Evolutionary conservation across 1,139 yeast species (phyloP).

Genomic region (Blastobotrys petasosporus): DNA sequence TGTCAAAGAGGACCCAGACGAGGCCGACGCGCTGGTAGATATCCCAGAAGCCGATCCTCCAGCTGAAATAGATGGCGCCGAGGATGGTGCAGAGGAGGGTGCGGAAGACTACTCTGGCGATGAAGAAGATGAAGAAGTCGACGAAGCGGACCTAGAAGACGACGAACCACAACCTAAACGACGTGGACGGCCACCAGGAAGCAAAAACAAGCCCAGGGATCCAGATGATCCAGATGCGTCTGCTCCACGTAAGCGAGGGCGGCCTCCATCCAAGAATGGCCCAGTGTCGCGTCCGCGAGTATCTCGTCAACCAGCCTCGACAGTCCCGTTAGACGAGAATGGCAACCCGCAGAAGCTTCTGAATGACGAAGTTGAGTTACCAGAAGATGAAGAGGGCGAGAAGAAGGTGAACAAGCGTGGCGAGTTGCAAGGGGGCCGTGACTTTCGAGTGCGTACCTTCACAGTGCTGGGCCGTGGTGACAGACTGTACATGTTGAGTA

Average conservation of each 20-base stretch:
- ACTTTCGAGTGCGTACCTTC: conserved; percentile 75
- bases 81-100: conserved; percentile 10
- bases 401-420: conserved; percentile 68
- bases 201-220: conserved; percentile 24
- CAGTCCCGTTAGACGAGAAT: conserved; percentile 36
- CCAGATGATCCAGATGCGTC: conserved; percentile 8
- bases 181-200: conserved; percentile 36
- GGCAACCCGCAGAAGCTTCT: conserved; percentile 48
- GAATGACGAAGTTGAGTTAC: conserved; percentile 80
- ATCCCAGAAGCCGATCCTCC: conserved; percentile 7
- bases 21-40: conserved; percentile 7
- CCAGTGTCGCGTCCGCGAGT: conserved; percentile 5
- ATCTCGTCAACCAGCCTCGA: conserved; percentile 10
- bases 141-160: conserved; percentile 9
- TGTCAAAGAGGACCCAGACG: background rate
- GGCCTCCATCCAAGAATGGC: conserved; percentile 13
- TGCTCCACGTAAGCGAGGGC: conserved; percentile 20
- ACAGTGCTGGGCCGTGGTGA: conserved; percentile 70
- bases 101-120: conserved; percentile 18
- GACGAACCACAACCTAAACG: conserved; percentile 11
- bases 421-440: conserved; percentile 64
- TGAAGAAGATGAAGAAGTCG: conserved; percentile 22
- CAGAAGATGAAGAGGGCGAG: conserved; percentile 76
- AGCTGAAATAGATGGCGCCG: conserved; percentile 6
- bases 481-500: conserved; percentile 77